Evolutionary conservation across 2,329 filamentous ascomycete species (phyloP), one percentile per base, ranked within the genome.

Genomic region (Coniochaeta sp.): DNA sequence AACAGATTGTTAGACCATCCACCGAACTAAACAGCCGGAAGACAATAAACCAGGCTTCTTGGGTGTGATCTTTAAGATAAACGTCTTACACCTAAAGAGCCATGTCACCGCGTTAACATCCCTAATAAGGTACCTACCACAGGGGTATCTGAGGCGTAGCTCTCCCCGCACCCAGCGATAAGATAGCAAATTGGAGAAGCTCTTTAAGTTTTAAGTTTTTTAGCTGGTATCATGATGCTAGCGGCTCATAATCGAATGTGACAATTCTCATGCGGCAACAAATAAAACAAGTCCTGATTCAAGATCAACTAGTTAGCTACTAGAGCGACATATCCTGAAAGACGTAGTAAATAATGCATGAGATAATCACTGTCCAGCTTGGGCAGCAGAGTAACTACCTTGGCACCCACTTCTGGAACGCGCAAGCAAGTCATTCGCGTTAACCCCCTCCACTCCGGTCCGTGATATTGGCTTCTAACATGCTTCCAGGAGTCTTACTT

Each of bases 351-450:
- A 57, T 12, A 52, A 98, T 99, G 95, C 91, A 93, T 75, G 95
- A 99, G 75, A 91, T 98, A 63, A 81, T 99, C 63, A 97, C 93
- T 0, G 79, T 99, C 54, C 95, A 99, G 79, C 86, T 98, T 62
- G 95, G 95, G 50, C 89, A 96, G 72, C 87, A 90, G 71, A 93
- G 90, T 72, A 99, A 99, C 74, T 96, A 97, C 69, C 78, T 96
- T 24, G 93, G 89, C 32, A 96, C 93, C 0, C 95, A 99, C 77
- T 99, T 97, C 74, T 99, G 95, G 95, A 99, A 99, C 69, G 81
- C 90, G 6, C 93, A 96, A 80, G 90, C 91, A 69, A 64, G 70
- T 56, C n/a, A n/a, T 6, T n/a, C n/a, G n/a, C n/a, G n/a, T n/a
- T n/a, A n/a, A n/a, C 30, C 36, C 9, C 22, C 8, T 28, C 19